phyloP scores from a whole-genome alignment of 2,329 filamentous ascomycete genomes.

The Raffaelea deltoideospora region DNA sequence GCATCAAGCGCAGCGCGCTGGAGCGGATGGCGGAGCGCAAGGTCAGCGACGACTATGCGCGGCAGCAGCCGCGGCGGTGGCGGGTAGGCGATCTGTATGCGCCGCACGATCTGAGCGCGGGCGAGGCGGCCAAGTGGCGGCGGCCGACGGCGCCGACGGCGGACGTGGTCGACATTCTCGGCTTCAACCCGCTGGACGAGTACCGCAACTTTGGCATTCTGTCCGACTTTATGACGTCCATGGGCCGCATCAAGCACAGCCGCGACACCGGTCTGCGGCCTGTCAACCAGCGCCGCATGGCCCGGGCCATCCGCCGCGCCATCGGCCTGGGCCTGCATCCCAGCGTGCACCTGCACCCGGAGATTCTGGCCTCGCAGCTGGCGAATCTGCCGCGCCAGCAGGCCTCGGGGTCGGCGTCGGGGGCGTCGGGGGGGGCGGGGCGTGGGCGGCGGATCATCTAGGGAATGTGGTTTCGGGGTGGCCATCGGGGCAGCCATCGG shows the following conservation, averaged over 20 bases:
- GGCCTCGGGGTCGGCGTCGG: too few species aligned
- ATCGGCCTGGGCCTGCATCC: constrained; percentile 88
- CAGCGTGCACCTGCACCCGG: constrained; percentile 77
- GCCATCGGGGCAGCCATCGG: too few species aligned
- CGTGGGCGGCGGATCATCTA: too few species aligned
- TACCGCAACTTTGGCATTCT: constrained; percentile 94
- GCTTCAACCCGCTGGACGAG: constrained; percentile 64
- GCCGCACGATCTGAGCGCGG: constrained; percentile 67
- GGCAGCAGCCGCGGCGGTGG: constrained; percentile 58
- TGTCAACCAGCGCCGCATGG: constrained; percentile 83
- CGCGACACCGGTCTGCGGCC: constrained; percentile 64
- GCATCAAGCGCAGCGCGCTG: constrained; percentile 15
- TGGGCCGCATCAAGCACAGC: constrained; percentile 73
- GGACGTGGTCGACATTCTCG: constrained; percentile 69
- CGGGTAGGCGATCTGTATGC: constrained; percentile 72
- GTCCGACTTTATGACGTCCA: constrained; percentile 71
- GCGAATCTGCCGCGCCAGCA: constrained; percentile 3
- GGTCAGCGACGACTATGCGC: constrained; percentile 36
- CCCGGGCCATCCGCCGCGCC: constrained; percentile 78
- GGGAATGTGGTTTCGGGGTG: too few species aligned
- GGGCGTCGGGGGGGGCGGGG: too few species aligned
- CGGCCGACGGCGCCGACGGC: constrained; percentile 33
- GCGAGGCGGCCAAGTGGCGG: constrained; percentile 73
- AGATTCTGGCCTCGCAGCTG: constrained; percentile 43
- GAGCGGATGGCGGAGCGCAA: constrained; percentile 24